A percentile compares a stretch with the other conserved stretches of the same genome.
These are phyloP conservation scores for Aspergillus nanangensis DNA, from an alignment of 495 filamentous ascomycete species.

Conservation along the genomic window DNA sequence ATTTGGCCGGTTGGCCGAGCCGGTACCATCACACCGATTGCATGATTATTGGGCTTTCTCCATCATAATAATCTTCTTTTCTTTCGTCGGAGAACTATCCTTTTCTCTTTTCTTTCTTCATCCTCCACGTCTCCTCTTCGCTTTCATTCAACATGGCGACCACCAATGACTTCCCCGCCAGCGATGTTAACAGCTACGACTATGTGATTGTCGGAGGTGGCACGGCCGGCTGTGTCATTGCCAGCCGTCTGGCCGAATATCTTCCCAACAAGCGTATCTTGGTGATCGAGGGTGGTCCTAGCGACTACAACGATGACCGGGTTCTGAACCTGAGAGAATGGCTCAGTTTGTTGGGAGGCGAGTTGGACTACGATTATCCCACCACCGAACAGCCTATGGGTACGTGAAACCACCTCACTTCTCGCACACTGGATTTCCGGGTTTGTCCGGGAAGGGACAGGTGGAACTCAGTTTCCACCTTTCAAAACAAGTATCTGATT, in stretches of 20 bases:
- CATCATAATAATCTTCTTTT: no score
- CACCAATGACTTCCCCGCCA: constrained; percentile 54
- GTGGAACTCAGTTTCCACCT: no score
- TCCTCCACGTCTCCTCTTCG: background rate
- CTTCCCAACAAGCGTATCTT: constrained; percentile 61
- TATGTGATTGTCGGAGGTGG: constrained; percentile 85
- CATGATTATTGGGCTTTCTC: no score
- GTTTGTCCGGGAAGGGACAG: no score
- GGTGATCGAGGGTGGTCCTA: constrained; percentile 61
- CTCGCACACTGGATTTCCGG: no score
- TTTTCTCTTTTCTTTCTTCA: background rate
- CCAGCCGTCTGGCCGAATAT: constrained; percentile 62
- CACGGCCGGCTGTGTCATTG: constrained; percentile 84
- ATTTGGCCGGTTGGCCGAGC: constrained; percentile 1
- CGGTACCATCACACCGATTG: no score
- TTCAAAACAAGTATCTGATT: no score
- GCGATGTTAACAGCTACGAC: constrained; percentile 67
- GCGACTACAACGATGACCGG: constrained; percentile 61
- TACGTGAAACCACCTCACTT: constrained; percentile 25
- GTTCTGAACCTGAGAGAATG: constrained; percentile 75
- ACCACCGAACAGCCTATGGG: constrained; percentile 81
- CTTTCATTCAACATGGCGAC: constrained; percentile 45
- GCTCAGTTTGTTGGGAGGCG: constrained; percentile 71
- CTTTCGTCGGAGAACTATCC: no score
- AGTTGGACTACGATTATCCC: constrained; percentile 80